These are phyloP conservation scores for Lentinus tigrinus DNA, from an alignment of 768 basidiomycete species.

Conservation along the genomic window DNA sequence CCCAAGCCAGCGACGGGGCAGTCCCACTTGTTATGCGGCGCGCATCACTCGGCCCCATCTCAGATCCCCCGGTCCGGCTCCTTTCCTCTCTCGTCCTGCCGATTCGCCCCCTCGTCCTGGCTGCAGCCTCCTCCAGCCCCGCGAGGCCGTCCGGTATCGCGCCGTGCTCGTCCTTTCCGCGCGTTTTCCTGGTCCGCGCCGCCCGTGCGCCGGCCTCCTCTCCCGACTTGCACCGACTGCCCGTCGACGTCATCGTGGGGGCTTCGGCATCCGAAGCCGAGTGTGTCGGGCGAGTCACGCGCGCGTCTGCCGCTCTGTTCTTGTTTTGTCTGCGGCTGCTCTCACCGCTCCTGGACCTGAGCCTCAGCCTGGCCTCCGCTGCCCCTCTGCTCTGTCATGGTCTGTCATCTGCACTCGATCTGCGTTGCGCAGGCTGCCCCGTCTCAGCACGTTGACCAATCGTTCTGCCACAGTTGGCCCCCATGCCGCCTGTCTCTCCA, in stretches of 20 bases:
- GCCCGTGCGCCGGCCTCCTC: neutral
- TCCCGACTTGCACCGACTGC: neutral
- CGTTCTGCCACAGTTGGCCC: neutral
- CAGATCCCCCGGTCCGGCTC: slow-evolving; percentile 23
- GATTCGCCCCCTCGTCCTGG: neutral
- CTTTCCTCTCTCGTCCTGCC: slow-evolving; percentile 9
- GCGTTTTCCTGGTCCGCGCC: neutral
- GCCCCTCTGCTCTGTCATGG: neutral
- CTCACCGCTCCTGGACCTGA: neutral
- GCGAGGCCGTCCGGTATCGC: neutral
- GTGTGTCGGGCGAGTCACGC: neutral
- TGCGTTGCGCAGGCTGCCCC: slow-evolving; percentile 2
- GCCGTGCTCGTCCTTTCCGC: neutral
- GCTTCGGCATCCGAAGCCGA: neutral
- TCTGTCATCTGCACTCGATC: slow-evolving; percentile 8
- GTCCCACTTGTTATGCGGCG: slow-evolving; percentile 17
- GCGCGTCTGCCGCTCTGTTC: neutral
- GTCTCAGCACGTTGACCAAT: slow-evolving; percentile 10
- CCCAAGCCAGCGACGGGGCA: slow-evolving; percentile 4
- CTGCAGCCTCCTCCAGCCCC: neutral
- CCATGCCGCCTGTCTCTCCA: slow-evolving; percentile 5
- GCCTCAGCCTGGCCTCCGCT: neutral
- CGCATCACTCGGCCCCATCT: slow-evolving; percentile 24
- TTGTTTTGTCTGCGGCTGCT: neutral
- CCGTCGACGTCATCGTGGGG: neutral